Percentiles rank a stretch among this genome's conserved stretches.
Evolutionary conservation across 192 early-diverging fungal species (phyloP).

Genomic region (Backusella macrospora): DNA sequence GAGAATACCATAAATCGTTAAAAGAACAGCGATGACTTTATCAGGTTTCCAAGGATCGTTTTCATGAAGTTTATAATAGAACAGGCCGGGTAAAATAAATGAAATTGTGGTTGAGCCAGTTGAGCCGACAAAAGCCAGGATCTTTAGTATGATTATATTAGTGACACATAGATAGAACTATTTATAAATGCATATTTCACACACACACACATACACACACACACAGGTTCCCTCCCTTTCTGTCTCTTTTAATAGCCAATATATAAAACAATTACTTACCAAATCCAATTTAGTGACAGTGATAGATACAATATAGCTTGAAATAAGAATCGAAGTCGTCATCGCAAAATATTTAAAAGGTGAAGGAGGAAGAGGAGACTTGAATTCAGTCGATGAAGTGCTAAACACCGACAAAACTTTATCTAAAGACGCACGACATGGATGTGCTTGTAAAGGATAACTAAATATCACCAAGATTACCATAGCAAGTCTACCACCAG

Average conservation of each 20-base stretch:
- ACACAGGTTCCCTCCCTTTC: neutral
- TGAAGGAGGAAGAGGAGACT: slow-evolving; percentile 44
- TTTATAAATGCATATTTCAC: neutral
- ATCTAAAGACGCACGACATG: slow-evolving; percentile 85
- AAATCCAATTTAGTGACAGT: slow-evolving; percentile 77
- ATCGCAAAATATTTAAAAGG: slow-evolving; percentile 61
- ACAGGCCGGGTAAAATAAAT: slow-evolving; percentile 92
- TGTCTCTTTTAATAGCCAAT: no score
- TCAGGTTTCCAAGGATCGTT: slow-evolving; percentile 61
- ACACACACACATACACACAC: neutral
- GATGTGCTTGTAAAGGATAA: slow-evolving; percentile 94
- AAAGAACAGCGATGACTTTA: slow-evolving; percentile 64
- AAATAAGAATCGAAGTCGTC: slow-evolving; percentile 68
- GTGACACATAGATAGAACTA: neutral
- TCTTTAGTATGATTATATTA: slow-evolving; percentile 33
- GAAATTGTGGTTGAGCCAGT: slow-evolving; percentile 96
- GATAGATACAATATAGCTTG: slow-evolving; percentile 76
- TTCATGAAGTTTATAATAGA: slow-evolving; percentile 87
- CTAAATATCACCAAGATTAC: slow-evolving; percentile 88
- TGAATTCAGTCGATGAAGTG: slow-evolving; percentile 12
- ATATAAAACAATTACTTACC: slow-evolving; percentile 40
- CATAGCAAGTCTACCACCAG: slow-evolving; percentile 85
- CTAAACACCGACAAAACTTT: slow-evolving; percentile 67
- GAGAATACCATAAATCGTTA: slow-evolving; percentile 70
- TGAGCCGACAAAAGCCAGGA: slow-evolving; percentile 92